Conservation (phyloP, 2,329 filamentous ascomycete species). For the Cladosporium halotolerans region DNA sequence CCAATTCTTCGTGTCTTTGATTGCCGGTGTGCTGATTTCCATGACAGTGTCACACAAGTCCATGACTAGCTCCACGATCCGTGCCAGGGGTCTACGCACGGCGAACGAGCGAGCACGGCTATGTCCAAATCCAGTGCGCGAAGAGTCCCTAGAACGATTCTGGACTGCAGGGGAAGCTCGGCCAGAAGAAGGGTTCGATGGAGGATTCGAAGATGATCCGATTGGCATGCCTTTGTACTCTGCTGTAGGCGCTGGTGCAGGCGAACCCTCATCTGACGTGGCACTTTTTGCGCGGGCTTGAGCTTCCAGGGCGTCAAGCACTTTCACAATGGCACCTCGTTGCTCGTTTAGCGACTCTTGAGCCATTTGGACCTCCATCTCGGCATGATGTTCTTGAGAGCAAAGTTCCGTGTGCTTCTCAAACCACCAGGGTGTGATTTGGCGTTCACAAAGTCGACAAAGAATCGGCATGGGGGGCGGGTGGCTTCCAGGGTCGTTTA, state of each 20-base stretch:
- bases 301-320: constrained; percentile 84
- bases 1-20: constrained; percentile 73
- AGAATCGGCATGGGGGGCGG: constrained; percentile 78
- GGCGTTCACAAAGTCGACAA: constrained; percentile 93
- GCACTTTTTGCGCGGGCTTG: constrained; percentile 57
- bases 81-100: constrained; percentile 77
- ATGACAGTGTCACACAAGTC: constrained; percentile 94
- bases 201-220: constrained; percentile 61
- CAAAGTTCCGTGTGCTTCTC: constrained; percentile 98
- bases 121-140: constrained; percentile 65
- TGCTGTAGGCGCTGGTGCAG: constrained; percentile 37
- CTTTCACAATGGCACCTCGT: constrained; percentile 87
- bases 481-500: constrained; percentile 67
- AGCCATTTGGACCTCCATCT: constrained; percentile 95
- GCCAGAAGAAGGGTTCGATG: constrained; percentile 61
- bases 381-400: constrained; percentile 88
- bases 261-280: constrained; percentile 43
- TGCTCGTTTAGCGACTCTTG: constrained; percentile 91
- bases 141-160: constrained; percentile 60
- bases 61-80: constrained; percentile 89
- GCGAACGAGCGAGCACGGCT: constrained; percentile 81
- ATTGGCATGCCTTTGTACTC: constrained; percentile 88
- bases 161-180: constrained; percentile 63
- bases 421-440: constrained; percentile 99
- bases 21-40: constrained; percentile 87